Percentiles rank a stretch among this genome's conserved stretches.
Evolutionary conservation across 2,329 filamentous ascomycete species (phyloP).

Genomic region (Biscogniauxia mediterranea): DNA sequence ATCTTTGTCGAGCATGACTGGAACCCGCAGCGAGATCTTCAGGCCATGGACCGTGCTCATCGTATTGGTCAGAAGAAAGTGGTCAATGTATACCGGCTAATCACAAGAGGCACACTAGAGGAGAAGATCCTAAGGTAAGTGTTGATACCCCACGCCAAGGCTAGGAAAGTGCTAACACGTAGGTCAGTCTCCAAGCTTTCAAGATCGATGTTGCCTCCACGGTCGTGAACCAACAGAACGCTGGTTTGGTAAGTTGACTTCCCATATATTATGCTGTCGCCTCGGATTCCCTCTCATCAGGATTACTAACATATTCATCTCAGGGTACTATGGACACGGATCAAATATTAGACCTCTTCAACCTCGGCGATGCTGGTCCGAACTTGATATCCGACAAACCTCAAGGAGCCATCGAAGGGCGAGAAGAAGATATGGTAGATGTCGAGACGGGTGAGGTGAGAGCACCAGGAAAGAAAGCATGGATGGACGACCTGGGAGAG

Average conservation of each 20-base stretch:
- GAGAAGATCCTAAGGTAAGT: slow-evolving; percentile 83
- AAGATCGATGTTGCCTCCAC: slow-evolving; percentile 98
- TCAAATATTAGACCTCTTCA: slow-evolving; percentile 96
- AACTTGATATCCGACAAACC: slow-evolving; percentile 62
- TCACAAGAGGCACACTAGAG: slow-evolving; percentile 92
- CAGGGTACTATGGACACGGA: slow-evolving; percentile 89
- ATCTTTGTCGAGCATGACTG: slow-evolving; percentile 99
- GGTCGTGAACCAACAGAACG: slow-evolving; percentile 98
- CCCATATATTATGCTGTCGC: background rate
- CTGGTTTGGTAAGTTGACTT: slow-evolving; percentile 59
- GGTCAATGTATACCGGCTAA: slow-evolving; percentile 95
- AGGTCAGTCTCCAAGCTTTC: slow-evolving; percentile 79
- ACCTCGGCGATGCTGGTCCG: slow-evolving; percentile 75
- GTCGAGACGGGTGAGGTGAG: slow-evolving; percentile 87
- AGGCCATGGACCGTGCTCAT: slow-evolving; percentile 98
- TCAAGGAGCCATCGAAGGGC: slow-evolving; percentile 56
- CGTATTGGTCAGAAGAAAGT: slow-evolving; percentile 99
- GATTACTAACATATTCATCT: slow-evolving; percentile 15
- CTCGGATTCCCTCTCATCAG: background rate
- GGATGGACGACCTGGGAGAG: slow-evolving; percentile 91
- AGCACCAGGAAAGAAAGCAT: slow-evolving; percentile 93
- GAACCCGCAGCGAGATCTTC: slow-evolving; percentile 98
- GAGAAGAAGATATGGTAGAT: slow-evolving; percentile 87
- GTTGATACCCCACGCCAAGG: background rate
- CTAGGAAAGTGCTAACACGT: slow-evolving; percentile 7